phyloP scores from a whole-genome alignment of 192 early-diverging fungal genomes.

The Lobosporangium transversale region DNA sequence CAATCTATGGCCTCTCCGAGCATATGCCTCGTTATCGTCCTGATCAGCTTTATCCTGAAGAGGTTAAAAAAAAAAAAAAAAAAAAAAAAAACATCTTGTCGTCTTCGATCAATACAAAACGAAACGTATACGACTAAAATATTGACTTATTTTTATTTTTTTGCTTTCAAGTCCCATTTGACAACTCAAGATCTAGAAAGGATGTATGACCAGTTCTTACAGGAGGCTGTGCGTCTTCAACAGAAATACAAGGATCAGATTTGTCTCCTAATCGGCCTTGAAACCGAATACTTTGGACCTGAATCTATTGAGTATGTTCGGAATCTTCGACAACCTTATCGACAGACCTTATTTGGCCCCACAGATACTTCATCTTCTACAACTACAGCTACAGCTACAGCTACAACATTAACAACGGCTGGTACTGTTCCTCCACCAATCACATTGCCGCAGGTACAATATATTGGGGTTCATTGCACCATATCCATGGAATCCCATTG shows the following conservation, averaged over 20 bases:
- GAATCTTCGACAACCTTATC: conserved; percentile 55
- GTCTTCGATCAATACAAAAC: too few species aligned
- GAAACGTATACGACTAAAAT: too few species aligned
- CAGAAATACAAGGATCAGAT: conserved; percentile 73
- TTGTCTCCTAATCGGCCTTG: conserved; percentile 82
- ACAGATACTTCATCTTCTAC: not conserved
- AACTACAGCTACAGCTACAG: not conserved
- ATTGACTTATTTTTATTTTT: not conserved
- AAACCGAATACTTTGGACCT: conserved; percentile 74
- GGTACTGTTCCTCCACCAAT: not conserved
- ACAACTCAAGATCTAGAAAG: conserved; percentile 68
- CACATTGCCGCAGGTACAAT: conserved; percentile 69
- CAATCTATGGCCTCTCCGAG: conserved; percentile 86
- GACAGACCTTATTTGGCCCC: not conserved
- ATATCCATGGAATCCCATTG: conserved; percentile 80
- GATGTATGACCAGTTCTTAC: conserved; percentile 75
- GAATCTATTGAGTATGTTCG: conserved; percentile 61
- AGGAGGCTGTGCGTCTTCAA: conserved; percentile 78
- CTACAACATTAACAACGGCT: not conserved
- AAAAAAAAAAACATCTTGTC: not conserved
- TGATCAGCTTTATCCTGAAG: conserved; percentile 94
- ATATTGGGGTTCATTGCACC: conserved; percentile 93
- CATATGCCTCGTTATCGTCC: conserved; percentile 86
- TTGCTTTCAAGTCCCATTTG: conserved; percentile 64
- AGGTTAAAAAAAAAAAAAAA: conserved; percentile 51